Conservation (phyloP, 73 alveolate genomes). For the Diophrys appendiculata region DNA sequence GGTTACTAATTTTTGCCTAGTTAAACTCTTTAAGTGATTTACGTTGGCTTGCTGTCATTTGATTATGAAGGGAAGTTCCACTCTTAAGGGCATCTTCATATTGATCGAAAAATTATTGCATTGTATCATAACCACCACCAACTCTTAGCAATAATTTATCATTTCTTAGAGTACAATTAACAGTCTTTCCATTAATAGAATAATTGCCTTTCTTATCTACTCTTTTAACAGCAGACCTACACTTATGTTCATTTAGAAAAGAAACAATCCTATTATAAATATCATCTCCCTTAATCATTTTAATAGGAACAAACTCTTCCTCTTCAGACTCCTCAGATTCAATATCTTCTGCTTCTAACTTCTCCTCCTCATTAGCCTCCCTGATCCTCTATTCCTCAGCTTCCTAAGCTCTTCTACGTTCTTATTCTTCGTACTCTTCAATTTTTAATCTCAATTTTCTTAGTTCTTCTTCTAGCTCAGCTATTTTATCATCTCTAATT, state of each 20-base stretch:
- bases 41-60: neutral
- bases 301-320: neutral
- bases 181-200: neutral
- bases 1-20: neutral
- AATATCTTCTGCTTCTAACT: neutral
- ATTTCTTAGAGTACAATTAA: too few species aligned
- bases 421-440: too few species aligned
- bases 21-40: neutral
- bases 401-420: too few species aligned
- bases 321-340: neutral
- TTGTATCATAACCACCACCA: neutral
- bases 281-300: neutral
- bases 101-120: neutral
- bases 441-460: too few species aligned
- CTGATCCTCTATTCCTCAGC: too few species aligned
- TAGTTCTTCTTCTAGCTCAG: too few species aligned
- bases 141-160: neutral
- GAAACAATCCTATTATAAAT: neutral
- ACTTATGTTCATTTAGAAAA: neutral
- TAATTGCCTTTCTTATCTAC: neutral
- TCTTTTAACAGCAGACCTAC: neutral
- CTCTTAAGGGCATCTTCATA: neutral
- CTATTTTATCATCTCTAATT: too few species aligned
- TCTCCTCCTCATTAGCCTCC: neutral
- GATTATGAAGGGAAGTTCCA: neutral